Evolutionary conservation across 306 rosid genomes (phyloP).

Genomic region (Quillaja saponaria): DNA sequence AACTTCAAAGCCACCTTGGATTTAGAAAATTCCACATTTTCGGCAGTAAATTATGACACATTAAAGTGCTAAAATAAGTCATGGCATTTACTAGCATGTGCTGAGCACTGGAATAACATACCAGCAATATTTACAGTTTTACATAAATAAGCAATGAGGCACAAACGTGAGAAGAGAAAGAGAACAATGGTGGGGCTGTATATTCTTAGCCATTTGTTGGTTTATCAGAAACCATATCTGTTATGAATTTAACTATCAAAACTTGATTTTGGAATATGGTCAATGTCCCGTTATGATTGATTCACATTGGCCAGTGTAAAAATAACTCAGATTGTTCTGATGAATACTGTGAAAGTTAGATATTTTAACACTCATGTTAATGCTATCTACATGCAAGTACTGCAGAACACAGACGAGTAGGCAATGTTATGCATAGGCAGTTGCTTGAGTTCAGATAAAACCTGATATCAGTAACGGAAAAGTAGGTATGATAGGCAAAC

Average conservation of each 20-base stretch:
- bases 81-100: not conserved
- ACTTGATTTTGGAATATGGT: not conserved
- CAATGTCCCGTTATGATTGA: not conserved
- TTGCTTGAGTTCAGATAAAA: slow-evolving; percentile 18
- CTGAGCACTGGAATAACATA: not conserved
- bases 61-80: not conserved
- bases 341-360: no score
- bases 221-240: not conserved
- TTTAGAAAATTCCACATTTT: not conserved
- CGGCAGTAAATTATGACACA: no score
- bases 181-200: slow-evolving; percentile 11
- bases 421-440: no score
- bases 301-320: not conserved
- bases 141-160: slow-evolving; percentile 4
- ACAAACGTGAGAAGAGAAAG: slow-evolving; percentile 6
- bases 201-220: not conserved
- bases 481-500: slow-evolving; percentile 68
- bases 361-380: no score
- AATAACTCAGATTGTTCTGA: slow-evolving; percentile 9
- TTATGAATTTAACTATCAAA: not conserved
- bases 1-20: slow-evolving; percentile 1
- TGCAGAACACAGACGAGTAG: no score
- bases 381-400: no score
- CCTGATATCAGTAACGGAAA: slow-evolving; percentile 69
- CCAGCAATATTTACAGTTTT: not conserved